Evolutionary conservation across 2,329 filamentous ascomycete genomes (phyloP), one percentile per base, ranked within the genome.

Genomic region (Ophiostoma triangulosporum): DNA sequence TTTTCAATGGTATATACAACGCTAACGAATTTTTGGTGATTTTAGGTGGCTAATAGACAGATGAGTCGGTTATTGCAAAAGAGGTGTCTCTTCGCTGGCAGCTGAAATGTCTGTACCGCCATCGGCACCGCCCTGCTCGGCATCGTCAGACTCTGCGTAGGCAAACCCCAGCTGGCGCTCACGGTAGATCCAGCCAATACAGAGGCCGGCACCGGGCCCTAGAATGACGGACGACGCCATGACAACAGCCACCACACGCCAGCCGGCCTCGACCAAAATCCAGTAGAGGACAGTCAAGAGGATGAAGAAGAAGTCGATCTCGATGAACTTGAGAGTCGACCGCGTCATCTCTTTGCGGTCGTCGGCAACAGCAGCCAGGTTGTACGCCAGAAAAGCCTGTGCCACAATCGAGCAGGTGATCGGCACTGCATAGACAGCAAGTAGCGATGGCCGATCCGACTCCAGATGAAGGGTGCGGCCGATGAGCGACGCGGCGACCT

Each of bases 261-360:
- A 70, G 17, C 74, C 74, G 0, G 70, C 69, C 62, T 78, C 75
- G 15, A 74, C 71, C 36, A 76, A 62, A 32, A 77, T 63, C 74
- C 75, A 78, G 61, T 77, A 78, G 31, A 77, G 57, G 4, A 76
- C 69, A 1, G 74, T 75, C 58, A 71, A 63, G 2, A 63, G 65
- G 45, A 75, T 65, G 57, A 72, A 75, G 24, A 69, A 62, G 6
- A 67, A 57, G 56, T 78, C 69, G 48, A 78, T 69, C 60, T 71
- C 68, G 52, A 78, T 68, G 51, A 75, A 72, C 48, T 63, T 64
- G 50, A 72, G 61, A 0, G 68, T 69, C 12, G 71, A 69, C 33
- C 69, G 68, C n/a, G 75, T 76, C 69, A 76, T 69, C 59, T 75
- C 69, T 46, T 66, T 66, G 33, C 73, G 65, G 58, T 77, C 73